Evolutionary conservation across 2,329 filamentous ascomycete species (phyloP).

Genomic region (Chrysoporthe austroafricana): DNA sequence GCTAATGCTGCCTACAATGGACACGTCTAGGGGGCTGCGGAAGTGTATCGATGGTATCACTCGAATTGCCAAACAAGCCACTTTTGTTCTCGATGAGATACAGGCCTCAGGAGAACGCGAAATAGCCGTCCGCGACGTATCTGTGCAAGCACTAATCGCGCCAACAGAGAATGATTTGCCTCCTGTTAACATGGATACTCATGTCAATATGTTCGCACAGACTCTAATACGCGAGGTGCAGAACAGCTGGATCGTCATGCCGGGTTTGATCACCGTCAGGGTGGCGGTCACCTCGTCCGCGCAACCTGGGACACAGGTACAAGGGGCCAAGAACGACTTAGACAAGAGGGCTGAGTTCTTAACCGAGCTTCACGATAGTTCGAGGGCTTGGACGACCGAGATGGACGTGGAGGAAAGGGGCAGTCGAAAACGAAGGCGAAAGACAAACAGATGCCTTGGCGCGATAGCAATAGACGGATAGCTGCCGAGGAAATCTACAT

Average conservation of each 20-base stretch:
- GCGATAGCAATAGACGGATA: not conserved
- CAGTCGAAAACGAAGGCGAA: not conserved
- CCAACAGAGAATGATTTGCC: slow-evolving; percentile 5
- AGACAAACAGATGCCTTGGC: not conserved
- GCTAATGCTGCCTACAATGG: slow-evolving; percentile 17
- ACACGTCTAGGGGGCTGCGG: slow-evolving; percentile 6
- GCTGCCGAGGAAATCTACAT: too few species aligned
- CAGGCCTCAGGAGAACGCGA: not conserved
- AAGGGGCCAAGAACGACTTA: slow-evolving; percentile 37
- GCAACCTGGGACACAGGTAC: slow-evolving; percentile 40
- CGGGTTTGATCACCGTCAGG: slow-evolving; percentile 42
- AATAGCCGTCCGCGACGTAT: slow-evolving; percentile 1
- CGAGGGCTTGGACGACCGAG: slow-evolving; percentile 18
- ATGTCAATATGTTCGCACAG: slow-evolving; percentile 45
- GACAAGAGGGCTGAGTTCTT: slow-evolving; percentile 25
- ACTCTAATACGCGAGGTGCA: slow-evolving; percentile 50
- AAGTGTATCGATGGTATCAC: slow-evolving; percentile 10
- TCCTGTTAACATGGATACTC: slow-evolving; percentile 32
- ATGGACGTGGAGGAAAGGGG: slow-evolving; percentile 5
- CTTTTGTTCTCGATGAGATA: not conserved
- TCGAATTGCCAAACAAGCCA: slow-evolving; percentile 16
- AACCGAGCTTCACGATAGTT: slow-evolving; percentile 7
- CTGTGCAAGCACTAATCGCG: slow-evolving; percentile 13
- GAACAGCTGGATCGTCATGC: slow-evolving; percentile 47
- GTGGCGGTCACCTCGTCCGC: slow-evolving; percentile 40